Evolutionary conservation across 2,329 filamentous ascomycete species (phyloP).

Genomic region (Claviceps capensis): DNA sequence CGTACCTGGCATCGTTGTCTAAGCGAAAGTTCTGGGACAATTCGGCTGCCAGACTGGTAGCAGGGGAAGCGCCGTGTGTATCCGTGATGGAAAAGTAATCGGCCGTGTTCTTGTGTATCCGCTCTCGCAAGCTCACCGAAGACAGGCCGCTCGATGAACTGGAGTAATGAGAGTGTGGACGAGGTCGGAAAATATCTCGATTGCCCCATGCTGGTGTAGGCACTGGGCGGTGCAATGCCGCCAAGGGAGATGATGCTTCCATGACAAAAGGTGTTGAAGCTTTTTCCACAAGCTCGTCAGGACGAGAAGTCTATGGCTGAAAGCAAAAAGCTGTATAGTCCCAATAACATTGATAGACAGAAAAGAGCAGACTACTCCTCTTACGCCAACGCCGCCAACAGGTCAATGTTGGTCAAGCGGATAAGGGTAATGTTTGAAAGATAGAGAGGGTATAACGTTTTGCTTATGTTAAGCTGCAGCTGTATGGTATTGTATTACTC

Average conservation of each 20-base stretch:
- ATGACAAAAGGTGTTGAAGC: slow-evolving; percentile 33
- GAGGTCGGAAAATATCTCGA: slow-evolving; percentile 38
- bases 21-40: slow-evolving; percentile 95
- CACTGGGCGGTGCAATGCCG: slow-evolving; percentile 72
- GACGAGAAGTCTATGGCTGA: neutral
- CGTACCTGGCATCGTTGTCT: slow-evolving; percentile 69
- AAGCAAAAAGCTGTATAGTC: neutral
- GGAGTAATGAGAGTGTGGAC: slow-evolving; percentile 33
- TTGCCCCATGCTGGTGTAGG: slow-evolving; percentile 44
- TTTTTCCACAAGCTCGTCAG: slow-evolving; percentile 2
- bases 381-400: slow-evolving; percentile 14
- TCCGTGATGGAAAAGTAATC: slow-evolving; percentile 79
- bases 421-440: neutral
- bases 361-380: neutral
- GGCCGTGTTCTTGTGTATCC: slow-evolving; percentile 41
- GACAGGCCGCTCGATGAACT: slow-evolving; percentile 43
- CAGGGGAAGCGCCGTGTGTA: slow-evolving; percentile 75
- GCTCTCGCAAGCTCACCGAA: slow-evolving; percentile 69
- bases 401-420: slow-evolving; percentile 17
- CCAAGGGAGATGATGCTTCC: slow-evolving; percentile 88
- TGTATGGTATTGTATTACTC: neutral
- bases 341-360: slow-evolving; percentile 1
- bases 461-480: neutral
- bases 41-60: slow-evolving; percentile 80
- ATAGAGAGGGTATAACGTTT: neutral